A percentile compares a stretch with the other conserved stretches of the same genome.
Evolutionary conservation across 2,329 filamentous ascomycete genomes (phyloP).

Genomic region (Aspergillus tanneri): DNA sequence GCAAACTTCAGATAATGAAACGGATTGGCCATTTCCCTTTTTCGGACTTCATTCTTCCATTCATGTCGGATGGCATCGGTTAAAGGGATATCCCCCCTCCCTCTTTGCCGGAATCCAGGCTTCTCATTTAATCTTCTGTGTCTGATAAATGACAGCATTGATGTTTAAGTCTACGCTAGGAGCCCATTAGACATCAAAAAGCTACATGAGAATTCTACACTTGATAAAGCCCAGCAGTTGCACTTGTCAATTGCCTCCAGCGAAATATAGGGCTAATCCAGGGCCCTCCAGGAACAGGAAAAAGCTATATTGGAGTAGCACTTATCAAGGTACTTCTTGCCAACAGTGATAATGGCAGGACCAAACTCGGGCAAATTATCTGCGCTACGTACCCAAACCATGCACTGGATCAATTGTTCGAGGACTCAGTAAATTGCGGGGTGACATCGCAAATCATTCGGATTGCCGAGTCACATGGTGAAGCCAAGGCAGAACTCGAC

Average conservation of each 20-base stretch:
- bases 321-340: slow-evolving; percentile 27
- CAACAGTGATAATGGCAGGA: slow-evolving; percentile 20
- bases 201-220: slow-evolving; percentile 16
- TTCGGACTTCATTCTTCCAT: too few species aligned
- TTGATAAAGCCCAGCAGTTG: slow-evolving; percentile 25
- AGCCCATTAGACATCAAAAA: slow-evolving; percentile 18
- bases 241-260: slow-evolving; percentile 20
- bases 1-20: too few species aligned
- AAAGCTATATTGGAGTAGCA: slow-evolving; percentile 28
- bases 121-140: too few species aligned
- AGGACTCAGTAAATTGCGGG: slow-evolving; percentile 52
- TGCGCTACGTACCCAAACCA: slow-evolving; percentile 54
- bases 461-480: slow-evolving; percentile 42
- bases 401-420: slow-evolving; percentile 58
- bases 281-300: slow-evolving; percentile 32
- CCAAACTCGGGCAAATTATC: slow-evolving; percentile 47
- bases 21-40: too few species aligned
- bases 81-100: too few species aligned
- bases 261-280: slow-evolving; percentile 25
- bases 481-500: too few species aligned
- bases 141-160: too few species aligned
- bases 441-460: slow-evolving; percentile 54
- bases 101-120: too few species aligned
- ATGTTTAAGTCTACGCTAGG: slow-evolving; percentile 9
- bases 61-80: too few species aligned